Evolutionary conservation across 129 eudicot species (phyloP).

Genomic region (Ambrosia trifida): DNA sequence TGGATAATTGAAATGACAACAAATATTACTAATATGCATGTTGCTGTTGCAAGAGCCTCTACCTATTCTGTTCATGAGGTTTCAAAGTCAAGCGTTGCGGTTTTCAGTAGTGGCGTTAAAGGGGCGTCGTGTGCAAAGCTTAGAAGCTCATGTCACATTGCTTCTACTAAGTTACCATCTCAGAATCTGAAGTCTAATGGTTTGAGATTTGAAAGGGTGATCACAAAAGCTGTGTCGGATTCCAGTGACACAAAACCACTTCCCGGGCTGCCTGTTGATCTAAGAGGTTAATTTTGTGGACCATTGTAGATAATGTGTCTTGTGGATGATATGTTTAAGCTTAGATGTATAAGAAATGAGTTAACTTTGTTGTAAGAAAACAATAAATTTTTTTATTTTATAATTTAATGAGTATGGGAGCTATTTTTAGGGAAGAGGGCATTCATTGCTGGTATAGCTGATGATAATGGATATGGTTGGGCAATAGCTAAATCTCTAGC

Average conservation of each 20-base stretch:
- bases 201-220: conserved; percentile 40
- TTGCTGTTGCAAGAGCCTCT: conserved; percentile 46
- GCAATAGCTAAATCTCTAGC: conserved; percentile 97
- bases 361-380: not conserved
- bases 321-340: not conserved
- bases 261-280: conserved; percentile 79
- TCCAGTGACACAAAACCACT: conserved; percentile 54
- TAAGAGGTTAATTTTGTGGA: conserved; percentile 60
- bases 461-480: conserved; percentile 99
- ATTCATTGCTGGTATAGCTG: conserved; percentile 93
- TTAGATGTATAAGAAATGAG: not conserved
- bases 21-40: conserved; percentile 52
- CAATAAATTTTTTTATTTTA: not conserved
- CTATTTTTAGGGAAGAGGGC: conserved; percentile 80
- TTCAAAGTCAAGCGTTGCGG: conserved; percentile 50
- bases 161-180: conserved; percentile 39
- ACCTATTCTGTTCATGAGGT: conserved; percentile 39
- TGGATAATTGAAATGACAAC: conserved; percentile 31
- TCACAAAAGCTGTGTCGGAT: conserved; percentile 66
- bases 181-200: conserved; percentile 34
- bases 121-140: conserved; percentile 50
- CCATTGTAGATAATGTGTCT: not conserved
- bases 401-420: not conserved
- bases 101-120: conserved; percentile 35
- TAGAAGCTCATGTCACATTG: conserved; percentile 50